Base-by-base conservation (phyloP, 1,284 basidiomycete species). In the Veloboletus limbatus region DNA sequence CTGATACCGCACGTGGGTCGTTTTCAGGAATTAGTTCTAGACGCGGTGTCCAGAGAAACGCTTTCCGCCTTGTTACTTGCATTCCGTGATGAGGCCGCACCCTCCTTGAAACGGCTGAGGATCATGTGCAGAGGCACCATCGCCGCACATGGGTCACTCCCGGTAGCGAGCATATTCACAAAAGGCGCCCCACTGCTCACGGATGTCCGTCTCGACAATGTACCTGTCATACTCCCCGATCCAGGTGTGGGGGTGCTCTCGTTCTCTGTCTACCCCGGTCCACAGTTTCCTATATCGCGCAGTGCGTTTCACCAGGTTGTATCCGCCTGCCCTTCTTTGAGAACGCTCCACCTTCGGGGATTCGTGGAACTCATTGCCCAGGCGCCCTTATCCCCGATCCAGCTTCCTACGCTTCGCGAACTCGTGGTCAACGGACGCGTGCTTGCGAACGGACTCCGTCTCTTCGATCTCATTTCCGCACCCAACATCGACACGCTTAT, bases 111-210 rank as follows among this genome's bases (percentile, higher is more conserved):
- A 24, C 60, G 54, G 20, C 34, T 68, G 44, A 54, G 52, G 24
- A 31, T 64, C 43, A 68, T 58, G 62, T 63, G 66, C 26, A 59
- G 62, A 26, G 65, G 64, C 14, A 57, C 60, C 41, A 62, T 65
- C 31, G 40, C 52, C 21, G 46, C 58, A n/a, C 62, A 62, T 16
- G 63, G 65, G 2, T 49, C 63, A 27, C 48, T 64, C 21, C 56
- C 64, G 2, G 44, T 48, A 17, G 43, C 8, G 4, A 44, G 45
- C n/a, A 42, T 63, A 14, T 68, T 64, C 43, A 56, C 52, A 22
- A 53, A 49, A 16, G 62, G 62, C 1, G 64, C 64, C 3, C 62
- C 62, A 2, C 31, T 62, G 17, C 64, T 64, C 28, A 43, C 58
- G 18, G 62, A 64, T 16, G 58, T 64, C 35, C 61, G 56, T 24